Conservation (phyloP, 768 basidiomycete genomes). For the Amanita muscaria region DNA sequence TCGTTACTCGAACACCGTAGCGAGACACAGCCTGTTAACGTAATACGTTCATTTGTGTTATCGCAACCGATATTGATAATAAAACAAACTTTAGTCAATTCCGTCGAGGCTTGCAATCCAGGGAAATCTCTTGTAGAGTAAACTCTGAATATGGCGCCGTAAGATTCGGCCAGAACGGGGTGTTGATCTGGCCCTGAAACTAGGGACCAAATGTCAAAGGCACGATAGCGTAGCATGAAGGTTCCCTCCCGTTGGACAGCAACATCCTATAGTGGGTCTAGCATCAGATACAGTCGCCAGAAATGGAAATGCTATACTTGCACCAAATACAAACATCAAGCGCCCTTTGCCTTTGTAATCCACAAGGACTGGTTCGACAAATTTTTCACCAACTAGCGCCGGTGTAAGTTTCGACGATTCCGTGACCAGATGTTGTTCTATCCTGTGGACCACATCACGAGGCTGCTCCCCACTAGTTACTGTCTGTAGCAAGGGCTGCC, state of each 20-base stretch:
- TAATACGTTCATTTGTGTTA: background rate
- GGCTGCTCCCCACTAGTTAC: conserved; percentile 21
- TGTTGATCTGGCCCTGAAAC: conserved; percentile 19
- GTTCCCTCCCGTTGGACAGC: conserved; percentile 59
- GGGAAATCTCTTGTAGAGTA: conserved; percentile 74
- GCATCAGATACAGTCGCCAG: conserved; percentile 1
- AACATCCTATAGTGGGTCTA: conserved; percentile 41
- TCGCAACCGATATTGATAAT: background rate
- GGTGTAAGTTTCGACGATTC: conserved; percentile 38
- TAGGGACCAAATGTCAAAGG: conserved; percentile 49
- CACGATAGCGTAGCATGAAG: conserved; percentile 64
- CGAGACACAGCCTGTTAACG: conserved; percentile 24
- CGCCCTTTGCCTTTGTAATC: conserved; percentile 45
- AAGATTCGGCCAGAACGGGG: conserved; percentile 53
- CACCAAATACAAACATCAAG: conserved; percentile 58
- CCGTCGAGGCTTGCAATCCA: conserved; percentile 58
- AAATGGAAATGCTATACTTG: conserved; percentile 18
- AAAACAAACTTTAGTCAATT: conserved; percentile 50
- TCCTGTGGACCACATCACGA: conserved; percentile 22
- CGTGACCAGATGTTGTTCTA: conserved; percentile 28
- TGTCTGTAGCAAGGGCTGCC: conserved; percentile 26
- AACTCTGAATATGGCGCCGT: conserved; percentile 57
- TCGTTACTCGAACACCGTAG: conserved; percentile 32
- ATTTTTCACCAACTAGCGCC: conserved; percentile 54
- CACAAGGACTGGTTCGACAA: conserved; percentile 44